Conservation (phyloP, 2,329 filamentous ascomycete genomes). For the Pezicula neosporulosa region DNA sequence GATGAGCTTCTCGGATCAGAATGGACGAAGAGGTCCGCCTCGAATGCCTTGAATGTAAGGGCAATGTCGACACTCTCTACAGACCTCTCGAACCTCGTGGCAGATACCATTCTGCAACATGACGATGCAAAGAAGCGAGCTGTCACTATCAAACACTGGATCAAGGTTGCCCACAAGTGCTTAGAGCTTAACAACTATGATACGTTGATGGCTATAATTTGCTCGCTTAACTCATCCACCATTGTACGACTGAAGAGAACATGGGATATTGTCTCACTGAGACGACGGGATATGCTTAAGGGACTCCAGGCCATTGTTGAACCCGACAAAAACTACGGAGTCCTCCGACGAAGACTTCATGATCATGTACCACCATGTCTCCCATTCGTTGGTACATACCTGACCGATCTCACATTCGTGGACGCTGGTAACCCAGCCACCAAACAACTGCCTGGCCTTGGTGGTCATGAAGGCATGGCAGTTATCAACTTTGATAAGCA, state of each 20-base stretch:
- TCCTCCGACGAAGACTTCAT: conserved; percentile 77
- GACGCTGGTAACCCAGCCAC: conserved; percentile 90
- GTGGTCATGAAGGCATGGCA: conserved; percentile 60
- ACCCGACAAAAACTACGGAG: conserved; percentile 85
- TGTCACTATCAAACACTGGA: conserved; percentile 92
- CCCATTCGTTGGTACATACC: conserved; percentile 92
- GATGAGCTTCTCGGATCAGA: conserved; percentile 89
- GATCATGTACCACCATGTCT: conserved; percentile 88
- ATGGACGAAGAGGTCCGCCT: conserved; percentile 86
- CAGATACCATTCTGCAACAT: conserved; percentile 84
- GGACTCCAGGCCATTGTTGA: conserved; percentile 82
- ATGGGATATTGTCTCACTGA: conserved; percentile 84
- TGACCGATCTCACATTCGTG: conserved; percentile 94
- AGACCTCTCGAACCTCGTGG: conserved; percentile 87
- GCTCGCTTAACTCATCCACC: conserved; percentile 86
- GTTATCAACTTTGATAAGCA: conserved; percentile 99
- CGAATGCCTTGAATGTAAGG: conserved; percentile 82
- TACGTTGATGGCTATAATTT: conserved; percentile 94
- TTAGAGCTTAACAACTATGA: conserved; percentile 94
- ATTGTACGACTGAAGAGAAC: conserved; percentile 85
- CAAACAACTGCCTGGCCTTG: conserved; percentile 63
- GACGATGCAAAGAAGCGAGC: conserved; percentile 93
- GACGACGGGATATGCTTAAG: conserved; percentile 77
- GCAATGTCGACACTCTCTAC: conserved; percentile 92
- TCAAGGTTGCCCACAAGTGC: conserved; percentile 87